These are phyloP conservation scores for Psophocarpus tetragonolobus DNA, from an alignment of 306 rosid species.

Conservation along the genomic window DNA sequence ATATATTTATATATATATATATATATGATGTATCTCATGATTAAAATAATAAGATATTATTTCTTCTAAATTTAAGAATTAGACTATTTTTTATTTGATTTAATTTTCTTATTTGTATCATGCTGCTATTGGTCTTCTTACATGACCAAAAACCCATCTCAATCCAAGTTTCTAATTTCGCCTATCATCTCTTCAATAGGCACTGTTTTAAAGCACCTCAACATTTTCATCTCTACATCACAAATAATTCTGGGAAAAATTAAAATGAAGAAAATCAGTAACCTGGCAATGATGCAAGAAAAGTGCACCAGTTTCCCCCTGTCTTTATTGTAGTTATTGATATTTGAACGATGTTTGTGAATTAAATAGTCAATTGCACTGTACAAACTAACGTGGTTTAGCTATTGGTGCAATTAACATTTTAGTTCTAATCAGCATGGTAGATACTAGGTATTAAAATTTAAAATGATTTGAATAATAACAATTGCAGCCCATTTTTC, in stretches of 20 bases:
- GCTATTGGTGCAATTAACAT: constrained; percentile 11
- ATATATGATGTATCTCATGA: too few species aligned
- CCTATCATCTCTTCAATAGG: not conserved
- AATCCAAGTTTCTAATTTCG: not conserved
- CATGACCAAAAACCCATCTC: not conserved
- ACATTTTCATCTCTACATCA: not conserved
- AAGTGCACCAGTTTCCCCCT: constrained; percentile 9
- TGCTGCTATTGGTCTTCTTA: not conserved
- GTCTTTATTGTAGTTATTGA: constrained; percentile 15
- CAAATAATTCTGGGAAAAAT: not conserved
- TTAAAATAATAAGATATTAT: too few species aligned
- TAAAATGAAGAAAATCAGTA: not conserved
- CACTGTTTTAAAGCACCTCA: not conserved
- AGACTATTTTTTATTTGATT: not conserved
- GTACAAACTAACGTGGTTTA: constrained; percentile 24
- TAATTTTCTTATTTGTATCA: not conserved
- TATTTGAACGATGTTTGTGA: constrained; percentile 19
- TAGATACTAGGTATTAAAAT: constrained; percentile 9
- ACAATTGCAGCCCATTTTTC: constrained; percentile 35
- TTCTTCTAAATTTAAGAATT: too few species aligned
- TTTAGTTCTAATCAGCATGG: constrained; percentile 23
- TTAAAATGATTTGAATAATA: constrained; percentile 30
- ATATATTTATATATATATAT: too few species aligned
- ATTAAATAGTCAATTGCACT: constrained; percentile 8
- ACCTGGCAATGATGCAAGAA: constrained; percentile 9